Base-by-base conservation (phyloP, 148 eudicot species). In the Rhododendron henanense region DNA sequence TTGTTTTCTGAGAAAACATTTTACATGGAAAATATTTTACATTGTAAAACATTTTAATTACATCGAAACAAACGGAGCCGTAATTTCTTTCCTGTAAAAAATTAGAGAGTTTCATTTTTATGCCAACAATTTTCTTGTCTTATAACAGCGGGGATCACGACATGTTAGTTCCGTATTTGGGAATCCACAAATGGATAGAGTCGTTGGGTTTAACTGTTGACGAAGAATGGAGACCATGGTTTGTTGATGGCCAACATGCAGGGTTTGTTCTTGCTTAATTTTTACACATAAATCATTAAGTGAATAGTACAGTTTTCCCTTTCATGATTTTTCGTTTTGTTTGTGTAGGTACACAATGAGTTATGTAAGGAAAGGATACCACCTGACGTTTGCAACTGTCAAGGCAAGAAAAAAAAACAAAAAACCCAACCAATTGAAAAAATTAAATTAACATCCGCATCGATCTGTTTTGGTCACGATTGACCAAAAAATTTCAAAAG, bases 301-400 rank as follows among this genome's bases (percentile, higher is more conserved):
- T 1, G 45, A 41, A 41, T 41, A 41, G 45, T 41, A 41, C 45
- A 41, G 55, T 16, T 2, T 28, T 8, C 50, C 33, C 11, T 25
- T 28, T 59, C 65, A 21, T 21, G 5, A 3, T 19, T 11, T 28
- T 25, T 79, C 0, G 5, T 61, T 25, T 65, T 79, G 18, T 21
- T 61, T 16, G 13, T 21, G 83, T 37, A 86, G 88, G 18, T 86
- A 86, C 82, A 71, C 88, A 21, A 86, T 83, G 80, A 74, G 35
- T 47, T 92, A 67, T 19, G 28, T 79, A 8, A 65, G 5, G 90
- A 8, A 67, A 73, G 81, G 59, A 44, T 90, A 82, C 84, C 84
- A 47, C 74, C 6, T 92, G 77, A 89, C 90, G 44, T 90, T 78
- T 87, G 92, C 90, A 5, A 90, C 94, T 39, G 74, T 92, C 8